Evolutionary conservation across 1,284 basidiomycete genomes (phyloP), one percentile per base, ranked within the genome.

Genomic region (Leccinum subrobustum): DNA sequence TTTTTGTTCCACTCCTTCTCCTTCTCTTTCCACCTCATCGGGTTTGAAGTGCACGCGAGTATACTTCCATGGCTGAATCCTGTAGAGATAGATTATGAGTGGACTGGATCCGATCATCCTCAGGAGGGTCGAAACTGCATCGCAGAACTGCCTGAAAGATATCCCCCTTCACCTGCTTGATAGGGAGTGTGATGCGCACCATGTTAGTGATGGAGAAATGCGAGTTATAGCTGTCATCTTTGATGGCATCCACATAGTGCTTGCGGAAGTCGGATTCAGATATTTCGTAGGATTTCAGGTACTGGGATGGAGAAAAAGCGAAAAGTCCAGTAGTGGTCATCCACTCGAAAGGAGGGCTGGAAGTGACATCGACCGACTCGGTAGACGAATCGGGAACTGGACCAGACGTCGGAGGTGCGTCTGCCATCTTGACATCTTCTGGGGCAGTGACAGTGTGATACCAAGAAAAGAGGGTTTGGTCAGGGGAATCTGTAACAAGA

Each of bases 381-480:
- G 63, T 12, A 35, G 18, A 20, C 3, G 29, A n/a, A 52, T 31
- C 23, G 0, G 37, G 12, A 23, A 33, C 25, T 2, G 52, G 7
- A 31, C n/a, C 18, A 14, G 33, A 37, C 6, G 23, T 20, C 6
- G 50, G 25, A 29, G 35, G 48, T 16, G 20, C 29, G 3, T 65
- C 56, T n/a, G 0, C 27, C 57, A 58, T 64, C 50, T 53, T 52
- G 25, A 47, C 44, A 0, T 70, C 69, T 7, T 60, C 60, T 9
- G 53, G 25, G 3, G 16, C 48, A 11, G 23, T 55, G 52, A 47
- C 8, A 4, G 12, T 52, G 23, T 60, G 60, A 18, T 53, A 63
- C 72, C 71, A 74, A 20, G 71, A 55, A 18, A 71, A 74, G 39
- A 74, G 62, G 8, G 67, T 72, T 37, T 73, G 72, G 31, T 74